Evolutionary conservation across 1,284 basidiomycete genomes (phyloP).

Genomic region (Ganoderma sinense): DNA sequence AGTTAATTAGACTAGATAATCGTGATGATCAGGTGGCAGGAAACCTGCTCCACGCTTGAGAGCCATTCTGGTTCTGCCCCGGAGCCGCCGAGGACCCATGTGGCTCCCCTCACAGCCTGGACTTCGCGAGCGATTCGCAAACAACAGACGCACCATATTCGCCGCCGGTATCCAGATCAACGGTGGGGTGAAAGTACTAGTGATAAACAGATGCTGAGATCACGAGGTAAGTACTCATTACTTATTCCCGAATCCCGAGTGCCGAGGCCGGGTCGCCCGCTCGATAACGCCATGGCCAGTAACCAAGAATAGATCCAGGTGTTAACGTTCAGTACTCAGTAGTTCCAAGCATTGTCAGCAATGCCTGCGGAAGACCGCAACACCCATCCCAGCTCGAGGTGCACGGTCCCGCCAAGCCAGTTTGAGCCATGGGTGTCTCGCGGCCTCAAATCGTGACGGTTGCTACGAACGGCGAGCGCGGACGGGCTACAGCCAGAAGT

Average conservation of each 20-base stretch:
- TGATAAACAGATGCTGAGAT: neutral
- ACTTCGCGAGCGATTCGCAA: slow-evolving; percentile 10
- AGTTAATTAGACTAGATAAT: too few species aligned
- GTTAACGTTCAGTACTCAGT: too few species aligned
- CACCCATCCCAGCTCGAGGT: neutral
- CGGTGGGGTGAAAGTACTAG: neutral
- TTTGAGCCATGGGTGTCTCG: neutral
- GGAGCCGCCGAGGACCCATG: slow-evolving; percentile 22
- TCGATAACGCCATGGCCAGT: neutral
- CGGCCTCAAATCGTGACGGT: neutral
- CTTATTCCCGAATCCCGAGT: neutral
- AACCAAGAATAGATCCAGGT: neutral
- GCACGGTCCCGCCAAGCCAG: neutral
- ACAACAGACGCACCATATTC: neutral
- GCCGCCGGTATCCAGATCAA: slow-evolving; percentile 5
- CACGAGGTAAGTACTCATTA: too few species aligned
- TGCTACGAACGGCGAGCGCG: neutral
- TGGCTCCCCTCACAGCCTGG: slow-evolving; percentile 12
- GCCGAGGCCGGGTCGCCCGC: neutral
- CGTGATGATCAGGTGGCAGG: neutral
- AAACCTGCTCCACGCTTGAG: neutral
- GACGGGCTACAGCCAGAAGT: neutral
- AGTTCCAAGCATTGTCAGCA: neutral
- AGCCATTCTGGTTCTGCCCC: slow-evolving; percentile 14
- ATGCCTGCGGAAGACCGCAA: neutral